Evolutionary conservation across 164 flowering plant species (phyloP).

Genomic region (Chimonanthus praecox): DNA sequence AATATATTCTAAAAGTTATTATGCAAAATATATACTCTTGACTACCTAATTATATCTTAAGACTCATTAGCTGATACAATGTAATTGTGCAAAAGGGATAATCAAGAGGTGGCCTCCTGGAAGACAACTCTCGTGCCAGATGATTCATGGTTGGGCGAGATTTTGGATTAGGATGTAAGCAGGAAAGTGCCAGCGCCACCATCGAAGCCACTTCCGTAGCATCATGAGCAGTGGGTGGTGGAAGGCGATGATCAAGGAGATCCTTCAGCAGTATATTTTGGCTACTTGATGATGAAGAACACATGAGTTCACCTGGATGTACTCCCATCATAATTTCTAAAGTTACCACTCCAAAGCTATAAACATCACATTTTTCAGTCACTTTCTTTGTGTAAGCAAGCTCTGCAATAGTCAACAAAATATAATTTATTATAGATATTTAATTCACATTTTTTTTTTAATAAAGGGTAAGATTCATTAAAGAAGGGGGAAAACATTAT

Average conservation of each 20-base stretch:
- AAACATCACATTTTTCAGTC: slow-evolving; percentile 98
- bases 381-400: slow-evolving; percentile 94
- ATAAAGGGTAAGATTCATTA: too few species aligned
- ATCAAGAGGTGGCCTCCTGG: slow-evolving; percentile 4
- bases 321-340: slow-evolving; percentile 43
- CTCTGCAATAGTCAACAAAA: slow-evolving; percentile 38
- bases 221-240: background rate
- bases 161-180: background rate
- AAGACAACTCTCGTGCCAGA: slow-evolving; percentile 6
- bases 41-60: background rate
- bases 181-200: slow-evolving; percentile 2
- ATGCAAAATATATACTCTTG: background rate
- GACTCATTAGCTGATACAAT: slow-evolving; percentile 4
- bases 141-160: slow-evolving; percentile 12
- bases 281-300: background rate
- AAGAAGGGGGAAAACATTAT: too few species aligned
- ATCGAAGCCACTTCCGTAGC: background rate
- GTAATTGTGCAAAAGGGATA: slow-evolving; percentile 19
- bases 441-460: too few species aligned
- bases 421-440: too few species aligned
- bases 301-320: slow-evolving; percentile 5
- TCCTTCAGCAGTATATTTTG: background rate
- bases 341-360: slow-evolving; percentile 90
- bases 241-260: slow-evolving; percentile 8
- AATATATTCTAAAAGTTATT: too few species aligned